Conservation (phyloP, 108 stramenopile genomes). For the Stephanodiscus triporus region DNA sequence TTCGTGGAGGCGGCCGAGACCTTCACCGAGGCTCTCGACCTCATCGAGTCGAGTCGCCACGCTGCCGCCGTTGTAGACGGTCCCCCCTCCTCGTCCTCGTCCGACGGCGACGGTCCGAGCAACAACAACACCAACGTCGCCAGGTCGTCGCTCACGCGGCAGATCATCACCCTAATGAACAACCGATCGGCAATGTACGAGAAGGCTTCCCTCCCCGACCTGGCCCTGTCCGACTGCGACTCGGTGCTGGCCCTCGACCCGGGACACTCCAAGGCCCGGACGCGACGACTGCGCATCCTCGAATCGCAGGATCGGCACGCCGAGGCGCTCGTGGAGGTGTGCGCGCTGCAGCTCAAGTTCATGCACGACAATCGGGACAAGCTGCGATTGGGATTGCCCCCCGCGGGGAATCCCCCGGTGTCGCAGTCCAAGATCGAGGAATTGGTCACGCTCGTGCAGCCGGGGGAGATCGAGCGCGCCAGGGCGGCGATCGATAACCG, state of each 20-base stretch:
- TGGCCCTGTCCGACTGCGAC: conserved; percentile 81
- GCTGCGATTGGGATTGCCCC: conserved; percentile 73
- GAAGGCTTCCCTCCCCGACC: conserved; percentile 78
- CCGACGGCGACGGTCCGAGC: neutral
- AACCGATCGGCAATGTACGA: conserved; percentile 95
- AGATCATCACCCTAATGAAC: conserved; percentile 84
- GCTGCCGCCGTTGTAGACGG: neutral
- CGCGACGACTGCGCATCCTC: conserved; percentile 81
- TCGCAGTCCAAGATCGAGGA: conserved; percentile 85
- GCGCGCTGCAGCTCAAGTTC: conserved; percentile 81
- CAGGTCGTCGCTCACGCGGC: conserved; percentile 60
- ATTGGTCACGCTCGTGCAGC: conserved; percentile 63
- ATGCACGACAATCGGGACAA: conserved; percentile 86
- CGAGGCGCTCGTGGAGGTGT: conserved; percentile 76
- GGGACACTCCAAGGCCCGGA: conserved; percentile 78
- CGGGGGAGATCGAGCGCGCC: conserved; percentile 65
- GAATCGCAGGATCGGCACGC: conserved; percentile 56
- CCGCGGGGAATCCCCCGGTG: conserved; percentile 75
- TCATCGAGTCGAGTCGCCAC: conserved; percentile 53
- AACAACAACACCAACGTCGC: neutral
- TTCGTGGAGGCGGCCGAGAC: conserved; percentile 80
- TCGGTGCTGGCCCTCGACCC: conserved; percentile 66
- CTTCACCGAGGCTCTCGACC: conserved; percentile 81
- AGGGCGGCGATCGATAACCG: conserved; percentile 22
- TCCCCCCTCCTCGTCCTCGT: neutral